Evolutionary conservation across 2,329 filamentous ascomycete genomes (phyloP).

Genomic region (Neoscytalidium dimidiatum): DNA sequence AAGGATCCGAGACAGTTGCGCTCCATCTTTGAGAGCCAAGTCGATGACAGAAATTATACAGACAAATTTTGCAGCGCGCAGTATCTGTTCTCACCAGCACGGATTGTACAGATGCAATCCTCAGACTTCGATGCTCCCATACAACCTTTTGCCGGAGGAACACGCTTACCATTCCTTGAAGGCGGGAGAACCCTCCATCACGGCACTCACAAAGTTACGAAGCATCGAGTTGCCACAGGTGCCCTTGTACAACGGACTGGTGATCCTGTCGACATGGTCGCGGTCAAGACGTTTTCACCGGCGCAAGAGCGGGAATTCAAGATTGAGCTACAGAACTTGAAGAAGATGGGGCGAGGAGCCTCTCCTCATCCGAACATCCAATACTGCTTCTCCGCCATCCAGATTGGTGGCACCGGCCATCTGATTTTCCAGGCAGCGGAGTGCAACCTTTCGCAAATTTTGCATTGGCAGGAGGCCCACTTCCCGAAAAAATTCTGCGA

Average conservation of each 20-base stretch:
- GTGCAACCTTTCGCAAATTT: conserved; percentile 1
- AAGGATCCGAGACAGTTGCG: not conserved
- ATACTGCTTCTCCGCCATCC: not conserved
- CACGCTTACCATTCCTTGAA: not conserved
- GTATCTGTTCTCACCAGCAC: not conserved
- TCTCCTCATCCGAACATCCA: not conserved
- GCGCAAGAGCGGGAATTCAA: not conserved
- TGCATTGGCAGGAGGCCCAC: not conserved
- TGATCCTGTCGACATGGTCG: not conserved
- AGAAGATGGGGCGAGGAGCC: not conserved
- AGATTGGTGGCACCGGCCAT: not conserved
- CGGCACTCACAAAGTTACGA: not conserved
- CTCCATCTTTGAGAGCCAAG: not conserved
- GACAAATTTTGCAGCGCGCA: not conserved
- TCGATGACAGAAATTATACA: not conserved
- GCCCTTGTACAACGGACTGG: not conserved
- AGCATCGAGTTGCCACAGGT: not conserved
- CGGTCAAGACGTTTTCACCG: not conserved
- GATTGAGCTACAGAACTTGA: not conserved
- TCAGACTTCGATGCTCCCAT: not conserved
- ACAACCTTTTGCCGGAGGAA: not conserved
- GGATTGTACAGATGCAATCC: not conserved
- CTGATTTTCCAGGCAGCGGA: conserved; percentile 1
- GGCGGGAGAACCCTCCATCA: not conserved
- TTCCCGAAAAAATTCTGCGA: not conserved